Evolutionary conservation across 2,329 filamentous ascomycete species (phyloP).

Genomic region (Gnomoniopsis sp.): DNA sequence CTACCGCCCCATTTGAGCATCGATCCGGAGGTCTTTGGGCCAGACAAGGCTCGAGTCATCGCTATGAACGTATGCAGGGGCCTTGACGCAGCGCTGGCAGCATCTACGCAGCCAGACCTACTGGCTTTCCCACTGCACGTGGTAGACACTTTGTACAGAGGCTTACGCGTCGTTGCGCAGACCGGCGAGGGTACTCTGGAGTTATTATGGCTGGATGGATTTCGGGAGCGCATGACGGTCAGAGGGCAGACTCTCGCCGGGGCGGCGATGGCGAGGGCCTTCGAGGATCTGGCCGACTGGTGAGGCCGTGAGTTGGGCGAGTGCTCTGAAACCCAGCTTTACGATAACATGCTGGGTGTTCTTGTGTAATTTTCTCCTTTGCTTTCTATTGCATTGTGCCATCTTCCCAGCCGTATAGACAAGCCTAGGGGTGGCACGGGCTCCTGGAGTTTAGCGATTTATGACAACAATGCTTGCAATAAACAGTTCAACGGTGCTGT

Average conservation of each 20-base stretch:
- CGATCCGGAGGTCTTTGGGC: slow-evolving; percentile 40
- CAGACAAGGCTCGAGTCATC: slow-evolving; percentile 43
- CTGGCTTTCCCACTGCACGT: slow-evolving; percentile 40
- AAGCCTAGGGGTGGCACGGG: background rate
- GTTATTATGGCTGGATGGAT: slow-evolving; percentile 45
- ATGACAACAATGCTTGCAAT: background rate
- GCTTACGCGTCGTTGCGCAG: slow-evolving; percentile 30
- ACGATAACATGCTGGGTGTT: background rate
- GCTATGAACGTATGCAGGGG: slow-evolving; percentile 49
- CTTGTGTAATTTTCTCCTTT: no score
- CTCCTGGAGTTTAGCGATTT: background rate
- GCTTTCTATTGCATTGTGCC: background rate
- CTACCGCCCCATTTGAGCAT: slow-evolving; percentile 36
- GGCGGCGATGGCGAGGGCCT: slow-evolving; percentile 35
- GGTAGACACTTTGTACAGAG: slow-evolving; percentile 39
- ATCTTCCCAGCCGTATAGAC: background rate
- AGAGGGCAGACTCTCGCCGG: slow-evolving; percentile 40
- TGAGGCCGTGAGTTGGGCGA: background rate
- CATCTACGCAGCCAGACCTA: slow-evolving; percentile 44
- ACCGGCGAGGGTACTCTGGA: slow-evolving; percentile 42
- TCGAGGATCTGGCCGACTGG: slow-evolving; percentile 29
- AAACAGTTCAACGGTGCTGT: no score
- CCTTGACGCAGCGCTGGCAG: slow-evolving; percentile 43
- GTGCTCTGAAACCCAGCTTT: background rate
- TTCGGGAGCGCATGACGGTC: slow-evolving; percentile 34